Base-by-base conservation (phyloP, 176 grass and related monocot genomes). In the Neostapfia colusana region DNA sequence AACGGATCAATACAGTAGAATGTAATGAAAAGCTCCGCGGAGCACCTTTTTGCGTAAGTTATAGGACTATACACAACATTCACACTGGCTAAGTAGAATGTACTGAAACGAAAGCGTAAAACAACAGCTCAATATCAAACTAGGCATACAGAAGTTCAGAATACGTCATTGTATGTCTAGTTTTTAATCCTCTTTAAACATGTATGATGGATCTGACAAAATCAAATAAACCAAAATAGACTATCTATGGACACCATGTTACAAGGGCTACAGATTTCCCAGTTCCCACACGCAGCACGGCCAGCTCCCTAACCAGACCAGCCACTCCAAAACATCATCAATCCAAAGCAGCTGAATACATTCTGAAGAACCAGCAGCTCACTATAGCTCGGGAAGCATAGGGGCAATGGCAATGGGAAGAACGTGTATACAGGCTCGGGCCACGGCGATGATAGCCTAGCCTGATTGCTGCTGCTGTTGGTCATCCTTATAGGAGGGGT, bases 401-500 rank as follows among this genome's bases (percentile, higher is more conserved):
- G 70, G 20, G 2, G 2, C 61, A 85, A 20, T 76, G 64, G 84
- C 14, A 63, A 23, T 53, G 15, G 49, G 53, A 69, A 51, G 69
- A 85, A 34, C 1, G 11, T 51, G 69, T 15, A 68, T 14, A 86
- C 12, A 60, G 7, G 51, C 37, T 20, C 0, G 4, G 18, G n/a
- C 0, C 1, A 0, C 8, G 39, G 26, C 7, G 57, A 34, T 8
- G 26, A 13, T 13, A 83, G 69, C 80, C 73, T 83, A 84, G 66
- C 85, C 70, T 38, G 80, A 51, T 9, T 76, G 85, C 63, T 88
- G 77, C 49, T 72, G 72, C 31, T 81, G 64, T 15, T 84, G 71
- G 11, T 74, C 65, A 13, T 36, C 10, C 65, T 80, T 84, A 34
- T 61, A 51, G 25, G 88, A 85, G 2, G 91, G 91, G 64, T 97